A percentile compares a stretch with the other conserved stretches of the same genome.
Evolutionary conservation across 371 early-diverging fungal genomes (phyloP).

Genomic region (Syncephalastrum contaminatum): DNA sequence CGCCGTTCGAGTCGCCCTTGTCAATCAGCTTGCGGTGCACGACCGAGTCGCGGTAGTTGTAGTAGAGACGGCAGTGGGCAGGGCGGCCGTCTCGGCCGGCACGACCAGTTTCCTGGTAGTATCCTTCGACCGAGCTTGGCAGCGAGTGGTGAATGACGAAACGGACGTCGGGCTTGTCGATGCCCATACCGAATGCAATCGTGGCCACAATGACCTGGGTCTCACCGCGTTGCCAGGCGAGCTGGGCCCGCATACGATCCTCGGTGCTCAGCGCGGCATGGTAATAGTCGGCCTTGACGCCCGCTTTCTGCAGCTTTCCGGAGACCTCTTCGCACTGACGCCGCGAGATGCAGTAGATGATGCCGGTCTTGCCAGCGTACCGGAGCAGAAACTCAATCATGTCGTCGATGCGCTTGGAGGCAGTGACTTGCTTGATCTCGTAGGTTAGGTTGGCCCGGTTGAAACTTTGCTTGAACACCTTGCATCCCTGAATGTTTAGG

Average conservation of each 20-base stretch:
- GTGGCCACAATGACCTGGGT: conserved; percentile 62
- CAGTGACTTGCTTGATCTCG: conserved; percentile 3
- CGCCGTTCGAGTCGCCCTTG: conserved; percentile 52
- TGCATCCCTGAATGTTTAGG: conserved; percentile 69
- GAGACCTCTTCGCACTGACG: conserved; percentile 90
- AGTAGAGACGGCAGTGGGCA: conserved; percentile 90
- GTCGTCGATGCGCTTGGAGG: conserved; percentile 34
- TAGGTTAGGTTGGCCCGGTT: conserved; percentile 80
- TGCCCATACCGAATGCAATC: conserved; percentile 86
- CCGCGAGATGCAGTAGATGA: conserved; percentile 95
- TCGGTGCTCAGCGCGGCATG: conserved; percentile 88
- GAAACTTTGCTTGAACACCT: conserved; percentile 83
- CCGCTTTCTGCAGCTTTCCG: conserved; percentile 52
- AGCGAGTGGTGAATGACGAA: conserved; percentile 98
- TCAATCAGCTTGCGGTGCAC: conserved; percentile 81
- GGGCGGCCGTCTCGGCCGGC: conserved; percentile 97
- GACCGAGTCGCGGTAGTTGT: conserved; percentile 79
- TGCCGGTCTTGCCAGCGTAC: conserved; percentile 83
- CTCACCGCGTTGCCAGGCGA: conserved; percentile 81
- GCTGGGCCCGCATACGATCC: conserved; percentile 85
- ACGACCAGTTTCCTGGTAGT: conserved; percentile 99
- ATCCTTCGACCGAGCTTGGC: conserved; percentile 97
- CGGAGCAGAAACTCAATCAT: conserved; percentile 42
- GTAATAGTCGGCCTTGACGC: conserved; percentile 72
- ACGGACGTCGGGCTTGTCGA: conserved; percentile 98